A percentile compares a stretch with the other conserved stretches of the same genome.
These are phyloP conservation scores for Pelagomonas calceolata DNA, from an alignment of 108 stramenopile genomes.

Conservation along the genomic window DNA sequence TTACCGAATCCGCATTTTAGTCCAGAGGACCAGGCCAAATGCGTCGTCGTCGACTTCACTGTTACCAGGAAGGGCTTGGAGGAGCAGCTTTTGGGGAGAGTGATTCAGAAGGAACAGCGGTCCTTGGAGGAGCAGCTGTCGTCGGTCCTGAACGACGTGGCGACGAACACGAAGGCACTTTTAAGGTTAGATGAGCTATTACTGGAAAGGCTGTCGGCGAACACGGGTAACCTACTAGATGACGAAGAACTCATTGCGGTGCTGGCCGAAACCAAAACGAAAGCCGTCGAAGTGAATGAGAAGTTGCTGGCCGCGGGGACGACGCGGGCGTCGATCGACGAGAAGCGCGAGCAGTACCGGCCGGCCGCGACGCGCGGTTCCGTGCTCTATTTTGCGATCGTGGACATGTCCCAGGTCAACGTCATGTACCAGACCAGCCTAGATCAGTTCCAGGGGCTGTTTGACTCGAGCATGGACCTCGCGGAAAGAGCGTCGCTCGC, in stretches of 20 bases:
- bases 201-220: conserved; percentile 30
- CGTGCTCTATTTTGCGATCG: conserved; percentile 37
- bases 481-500: conserved; percentile 23
- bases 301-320: conserved; percentile 33
- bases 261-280: conserved; percentile 34
- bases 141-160: conserved; percentile 33
- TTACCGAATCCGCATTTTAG: conserved; percentile 41
- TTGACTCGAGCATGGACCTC: conserved; percentile 27
- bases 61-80: conserved; percentile 40
- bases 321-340: conserved; percentile 31
- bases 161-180: conserved; percentile 27
- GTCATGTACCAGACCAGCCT: conserved; percentile 41
- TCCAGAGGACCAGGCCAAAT: conserved; percentile 38
- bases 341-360: conserved; percentile 43
- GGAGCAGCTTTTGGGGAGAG: conserved; percentile 39
- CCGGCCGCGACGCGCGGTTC: conserved; percentile 37
- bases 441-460: conserved; percentile 35
- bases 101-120: conserved; percentile 38
- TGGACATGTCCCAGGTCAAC: conserved; percentile 32
- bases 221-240: conserved; percentile 40
- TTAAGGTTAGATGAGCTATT: conserved; percentile 26
- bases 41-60: conserved; percentile 43
- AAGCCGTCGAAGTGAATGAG: conserved; percentile 33
- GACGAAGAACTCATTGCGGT: conserved; percentile 37
- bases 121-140: conserved; percentile 37